Percentiles rank a stretch among this genome's conserved stretches.
Evolutionary conservation across 1,284 basidiomycete species (phyloP).

Genomic region (Cryptococcus jaspeensis): DNA sequence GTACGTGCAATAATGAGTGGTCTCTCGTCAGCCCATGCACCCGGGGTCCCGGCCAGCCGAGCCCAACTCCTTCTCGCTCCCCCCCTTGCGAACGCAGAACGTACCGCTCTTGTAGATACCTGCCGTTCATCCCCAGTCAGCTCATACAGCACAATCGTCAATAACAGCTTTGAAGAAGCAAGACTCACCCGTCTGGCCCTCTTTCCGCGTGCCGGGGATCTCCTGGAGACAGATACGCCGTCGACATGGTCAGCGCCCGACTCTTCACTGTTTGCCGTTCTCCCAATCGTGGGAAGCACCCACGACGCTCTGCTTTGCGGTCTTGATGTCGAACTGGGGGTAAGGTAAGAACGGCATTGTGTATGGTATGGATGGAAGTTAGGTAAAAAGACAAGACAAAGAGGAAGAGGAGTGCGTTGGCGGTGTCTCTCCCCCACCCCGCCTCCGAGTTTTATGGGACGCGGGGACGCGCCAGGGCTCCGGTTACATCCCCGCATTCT

Average conservation of each 20-base stretch:
- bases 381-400: neutral
- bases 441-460: no score
- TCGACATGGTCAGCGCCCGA: neutral
- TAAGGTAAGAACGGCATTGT: neutral
- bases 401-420: neutral
- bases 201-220: conserved; percentile 32
- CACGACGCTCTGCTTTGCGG: neutral
- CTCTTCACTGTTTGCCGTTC: neutral
- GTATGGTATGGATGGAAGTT: neutral
- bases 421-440: no score
- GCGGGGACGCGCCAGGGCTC: no score
- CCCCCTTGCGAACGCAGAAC: neutral
- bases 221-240: conserved; percentile 20
- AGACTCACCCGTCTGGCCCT: conserved; percentile 33
- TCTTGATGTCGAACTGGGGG: neutral
- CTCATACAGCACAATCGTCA: neutral
- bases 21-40: neutral
- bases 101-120: conserved; percentile 21
- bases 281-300: neutral
- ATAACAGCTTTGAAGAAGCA: no score
- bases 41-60: neutral
- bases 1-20: neutral
- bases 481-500: no score
- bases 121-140: conserved; percentile 4
- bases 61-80: neutral